Conservation (phyloP, 768 basidiomycete species). For the Suillus cothurnatus region DNA sequence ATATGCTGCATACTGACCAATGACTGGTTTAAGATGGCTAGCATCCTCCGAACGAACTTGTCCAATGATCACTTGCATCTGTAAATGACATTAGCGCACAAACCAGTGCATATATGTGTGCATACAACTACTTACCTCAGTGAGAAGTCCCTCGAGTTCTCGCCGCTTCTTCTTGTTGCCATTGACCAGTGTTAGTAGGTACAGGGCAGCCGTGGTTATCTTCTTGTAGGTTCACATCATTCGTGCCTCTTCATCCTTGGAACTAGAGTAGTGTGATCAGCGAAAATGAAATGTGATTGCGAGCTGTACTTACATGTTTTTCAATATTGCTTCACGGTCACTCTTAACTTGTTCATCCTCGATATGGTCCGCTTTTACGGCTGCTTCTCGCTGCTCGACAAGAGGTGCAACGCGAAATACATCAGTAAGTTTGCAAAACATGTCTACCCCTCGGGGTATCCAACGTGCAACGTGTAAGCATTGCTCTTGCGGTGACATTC, state of each 20-base stretch:
- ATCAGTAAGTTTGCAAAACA: slow-evolving; percentile 7
- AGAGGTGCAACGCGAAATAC: not conserved
- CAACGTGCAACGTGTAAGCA: slow-evolving; percentile 9
- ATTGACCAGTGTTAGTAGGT: not conserved
- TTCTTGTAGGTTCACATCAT: not conserved
- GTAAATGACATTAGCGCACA: not conserved
- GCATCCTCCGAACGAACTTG: not conserved
- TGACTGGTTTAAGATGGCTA: not conserved
- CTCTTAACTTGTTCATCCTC: not conserved
- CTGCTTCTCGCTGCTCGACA: not conserved
- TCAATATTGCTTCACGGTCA: not conserved
- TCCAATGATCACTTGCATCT: slow-evolving; percentile 7
- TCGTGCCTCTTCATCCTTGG: not conserved
- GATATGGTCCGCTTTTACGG: not conserved
- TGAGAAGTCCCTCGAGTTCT: not conserved
- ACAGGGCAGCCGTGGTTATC: not conserved
- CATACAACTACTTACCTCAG: not conserved
- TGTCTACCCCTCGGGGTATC: slow-evolving; percentile 6
- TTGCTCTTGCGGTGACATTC: not conserved
- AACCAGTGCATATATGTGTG: not conserved
- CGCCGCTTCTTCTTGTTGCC: not conserved
- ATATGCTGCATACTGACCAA: not conserved
- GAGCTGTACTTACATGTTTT: not conserved
- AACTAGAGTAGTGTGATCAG: not conserved
- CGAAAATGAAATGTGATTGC: not conserved